Evolutionary conservation across 257 asterid genomes (phyloP).

Genomic region (Petunia axillaris): DNA sequence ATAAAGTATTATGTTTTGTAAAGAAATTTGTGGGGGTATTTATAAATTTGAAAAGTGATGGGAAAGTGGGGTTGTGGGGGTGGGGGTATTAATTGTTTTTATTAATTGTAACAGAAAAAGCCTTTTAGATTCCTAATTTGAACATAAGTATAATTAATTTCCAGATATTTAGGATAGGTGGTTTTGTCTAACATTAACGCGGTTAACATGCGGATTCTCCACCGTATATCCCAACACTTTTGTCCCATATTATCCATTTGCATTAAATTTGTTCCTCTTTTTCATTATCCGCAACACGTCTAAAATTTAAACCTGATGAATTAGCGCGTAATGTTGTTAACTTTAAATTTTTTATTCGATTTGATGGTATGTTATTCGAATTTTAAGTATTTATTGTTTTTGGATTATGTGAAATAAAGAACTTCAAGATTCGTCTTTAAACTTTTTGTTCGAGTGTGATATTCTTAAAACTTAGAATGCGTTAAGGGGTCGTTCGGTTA

Average conservation of each 20-base stretch:
- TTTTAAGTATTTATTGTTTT: no score
- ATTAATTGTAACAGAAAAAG: conserved; percentile 1
- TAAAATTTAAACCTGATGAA: no score
- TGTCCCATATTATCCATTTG: conserved; percentile 19
- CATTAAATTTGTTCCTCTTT: neutral
- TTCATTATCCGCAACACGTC: neutral
- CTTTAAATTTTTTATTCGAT: no score
- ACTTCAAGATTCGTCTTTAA: no score
- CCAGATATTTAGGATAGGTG: neutral
- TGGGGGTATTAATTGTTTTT: neutral
- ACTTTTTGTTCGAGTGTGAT: no score
- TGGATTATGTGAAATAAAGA: no score
- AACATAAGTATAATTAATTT: neutral
- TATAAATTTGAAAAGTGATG: neutral
- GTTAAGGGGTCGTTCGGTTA: no score
- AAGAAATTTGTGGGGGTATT: neutral
- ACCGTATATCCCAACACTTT: conserved; percentile 13
- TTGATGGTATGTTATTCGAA: no score
- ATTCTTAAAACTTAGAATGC: no score
- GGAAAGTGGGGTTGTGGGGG: neutral
- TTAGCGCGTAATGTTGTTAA: no score
- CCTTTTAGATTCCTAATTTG: neutral
- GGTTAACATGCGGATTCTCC: conserved; percentile 16
- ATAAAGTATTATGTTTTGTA: no score
- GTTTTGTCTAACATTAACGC: conserved; percentile 1